A percentile compares a stretch with the other conserved stretches of the same genome.
These are phyloP conservation scores for Coelastrella sp. DNA, from an alignment of 139 green algal genomes.

Conservation along the genomic window DNA sequence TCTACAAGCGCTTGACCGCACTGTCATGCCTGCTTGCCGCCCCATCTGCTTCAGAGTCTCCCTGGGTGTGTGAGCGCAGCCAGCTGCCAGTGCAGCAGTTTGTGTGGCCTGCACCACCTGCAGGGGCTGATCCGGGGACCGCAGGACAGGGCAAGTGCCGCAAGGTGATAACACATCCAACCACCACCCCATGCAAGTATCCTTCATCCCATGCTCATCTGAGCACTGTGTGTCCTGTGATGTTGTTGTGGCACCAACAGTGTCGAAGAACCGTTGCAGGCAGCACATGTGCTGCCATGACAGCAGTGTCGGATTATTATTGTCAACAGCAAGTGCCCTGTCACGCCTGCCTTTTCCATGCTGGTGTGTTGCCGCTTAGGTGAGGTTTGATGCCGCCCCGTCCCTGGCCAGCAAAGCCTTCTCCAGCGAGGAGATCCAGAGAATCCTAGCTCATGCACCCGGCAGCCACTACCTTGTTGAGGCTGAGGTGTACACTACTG, in stretches of 20 bases:
- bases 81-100: constrained; percentile 42
- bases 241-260: not conserved
- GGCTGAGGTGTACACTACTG: constrained; percentile 42
- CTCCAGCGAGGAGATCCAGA: constrained; percentile 42
- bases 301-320: not conserved
- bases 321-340: not conserved
- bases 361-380: not conserved
- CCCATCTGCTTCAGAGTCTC: constrained; percentile 24
- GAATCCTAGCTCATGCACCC: not conserved
- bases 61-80: constrained; percentile 13
- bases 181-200: not conserved
- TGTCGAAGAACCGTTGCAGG: not conserved
- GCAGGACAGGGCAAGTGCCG: not conserved
- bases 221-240: no score
- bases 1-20: not conserved
- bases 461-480: constrained; percentile 44
- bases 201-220: not conserved
- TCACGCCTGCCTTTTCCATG: not conserved
- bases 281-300: not conserved
- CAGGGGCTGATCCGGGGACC: constrained; percentile 27
- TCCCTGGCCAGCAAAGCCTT: constrained; percentile 32
- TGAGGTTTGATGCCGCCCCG: constrained; percentile 36
- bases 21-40: not conserved
- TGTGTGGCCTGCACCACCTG: constrained; percentile 17
- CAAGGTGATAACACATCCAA: constrained; percentile 1